Evolutionary conservation across 1,139 yeast species (phyloP), one percentile per base, ranked within the genome.

Genomic region (Magnusiomyces tetraspermus): DNA sequence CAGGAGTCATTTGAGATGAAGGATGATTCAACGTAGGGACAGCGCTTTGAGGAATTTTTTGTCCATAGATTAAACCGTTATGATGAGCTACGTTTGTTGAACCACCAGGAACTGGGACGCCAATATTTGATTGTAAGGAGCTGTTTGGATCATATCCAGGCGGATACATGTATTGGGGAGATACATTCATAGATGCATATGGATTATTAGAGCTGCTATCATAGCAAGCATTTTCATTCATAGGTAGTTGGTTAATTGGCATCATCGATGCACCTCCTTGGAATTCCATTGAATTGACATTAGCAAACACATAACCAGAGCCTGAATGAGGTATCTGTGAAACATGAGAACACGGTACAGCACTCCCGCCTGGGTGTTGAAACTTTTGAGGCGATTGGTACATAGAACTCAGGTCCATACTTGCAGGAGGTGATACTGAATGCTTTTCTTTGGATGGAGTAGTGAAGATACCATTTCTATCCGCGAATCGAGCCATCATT

Each of bases 401-500:
- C n/a, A 15, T 15, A 4, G 38, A 33, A 33, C 10, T 5, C 38
- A 33, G 10, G 10, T 15, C 38, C 38, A 33, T 33, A 33, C 38
- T 15, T 4, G 10, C 3, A 5, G 42, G 42, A 6, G 42, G 15
- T 10, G 42, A 5, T 38, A 19, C 5, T 38, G 42, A 19, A 19
- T 38, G 42, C 24, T 38, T 38, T 38, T 38, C 42, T 38, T 38
- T 38, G 3, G 42, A 38, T 38, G 42, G n/a, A 8, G 42, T 38
- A 10, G 42, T 38, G 5, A 38, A 5, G 8, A 38, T 38, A 8
- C 42, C 42, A 19, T 42, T 42, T 42, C 45, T 8, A 13, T 42
- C 45, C 3, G 45, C 45, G 24, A 42, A 42, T 23, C 45, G 8
- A 24, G 31, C 31, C 45, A 42, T 42, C 45, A 42, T 42, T 24